A percentile compares a stretch with the other conserved stretches of the same genome.
These are phyloP conservation scores for Globisporangium solare DNA, from an alignment of 352 stramenopile genomes.

Conservation along the genomic window DNA sequence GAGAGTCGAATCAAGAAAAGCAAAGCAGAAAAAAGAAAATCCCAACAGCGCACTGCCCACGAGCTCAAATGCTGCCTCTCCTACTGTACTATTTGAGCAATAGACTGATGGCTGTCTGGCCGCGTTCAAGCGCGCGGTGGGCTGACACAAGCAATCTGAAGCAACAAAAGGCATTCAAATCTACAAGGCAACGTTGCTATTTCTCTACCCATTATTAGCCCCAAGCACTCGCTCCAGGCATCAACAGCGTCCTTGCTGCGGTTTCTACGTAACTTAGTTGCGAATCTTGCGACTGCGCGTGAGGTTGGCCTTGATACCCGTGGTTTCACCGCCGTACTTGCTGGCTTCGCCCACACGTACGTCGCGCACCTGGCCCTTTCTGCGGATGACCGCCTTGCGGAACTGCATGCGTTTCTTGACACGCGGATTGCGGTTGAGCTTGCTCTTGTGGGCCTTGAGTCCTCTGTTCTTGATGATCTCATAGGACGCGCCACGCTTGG, in stretches of 20 bases:
- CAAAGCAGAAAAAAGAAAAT: not conserved
- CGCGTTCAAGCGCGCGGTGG: too few relatives aligned
- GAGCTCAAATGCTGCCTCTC: not conserved
- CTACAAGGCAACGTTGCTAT: slow-evolving; percentile 12
- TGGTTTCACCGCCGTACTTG: slow-evolving; percentile 86
- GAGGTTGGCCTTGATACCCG: slow-evolving; percentile 89
- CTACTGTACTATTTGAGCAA: too few relatives aligned
- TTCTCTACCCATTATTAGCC: slow-evolving; percentile 10
- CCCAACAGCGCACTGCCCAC: not conserved
- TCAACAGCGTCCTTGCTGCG: too few relatives aligned
- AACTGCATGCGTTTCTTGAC: slow-evolving; percentile 99
- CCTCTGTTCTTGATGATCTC: slow-evolving; percentile 98
- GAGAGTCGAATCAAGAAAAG: not conserved
- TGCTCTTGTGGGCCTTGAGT: slow-evolving; percentile 97
- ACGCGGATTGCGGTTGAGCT: slow-evolving; percentile 97
- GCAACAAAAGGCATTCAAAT: slow-evolving; percentile 3
- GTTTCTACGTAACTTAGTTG: slow-evolving; percentile 38
- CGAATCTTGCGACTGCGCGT: slow-evolving; percentile 88
- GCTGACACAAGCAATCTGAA: too few relatives aligned
- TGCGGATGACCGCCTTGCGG: slow-evolving; percentile 95
- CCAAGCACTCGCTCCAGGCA: not conserved
- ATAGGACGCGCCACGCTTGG: slow-evolving; percentile 90
- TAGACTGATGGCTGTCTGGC: too few relatives aligned
- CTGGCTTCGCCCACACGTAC: slow-evolving; percentile 80
- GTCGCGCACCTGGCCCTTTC: slow-evolving; percentile 97